Base-by-base conservation (phyloP, 805 yeast species). In the Ogataea parapolymorpha region DNA sequence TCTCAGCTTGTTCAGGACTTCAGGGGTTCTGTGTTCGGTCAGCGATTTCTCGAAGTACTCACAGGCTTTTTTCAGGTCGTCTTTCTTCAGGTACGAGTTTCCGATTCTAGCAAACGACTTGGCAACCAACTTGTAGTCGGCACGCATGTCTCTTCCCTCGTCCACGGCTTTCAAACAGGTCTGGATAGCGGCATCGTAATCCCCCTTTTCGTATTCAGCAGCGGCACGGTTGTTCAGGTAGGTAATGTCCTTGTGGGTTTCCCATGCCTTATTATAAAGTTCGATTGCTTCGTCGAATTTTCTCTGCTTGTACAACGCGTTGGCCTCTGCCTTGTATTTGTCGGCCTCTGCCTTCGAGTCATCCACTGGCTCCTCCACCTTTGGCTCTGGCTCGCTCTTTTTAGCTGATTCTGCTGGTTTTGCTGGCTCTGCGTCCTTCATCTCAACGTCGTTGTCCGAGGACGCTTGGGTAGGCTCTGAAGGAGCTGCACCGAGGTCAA, bases 1-100 rank as follows among this genome's bases (percentile, higher is more conserved):
- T 68, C 98, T 84, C 59, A 93, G 77, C 69, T 91, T 93, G 55
- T 79, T 80, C 56, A 93, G 74, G 20, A 87, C 86, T 44, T 89
- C 97, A 18, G 98, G 95, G 16, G 95, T 87, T 71, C 99, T 82
- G 69, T 89, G 96, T 71, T 93, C 99, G 33, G 98, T 93, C 59
- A 93, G 73, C 1, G 98, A 85, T 66, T 85, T 88, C 66, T 90
- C 91, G 59, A 85, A 91, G 62, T 56, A 77, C 58, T 80, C 83
- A 48, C 80, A 80, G 15, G 99, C 96, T 37, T 75, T 71, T 47
- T 72, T 69, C 58, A 82, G 72, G 47, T 91, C 84, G 46, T 79
- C 84, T 61, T 75, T 69, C 67, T 93, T 93, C 58, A 79, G 68
- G 65, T 86, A 88, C 25, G 82, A 66, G 61, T 78, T 84, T 66